A percentile compares a stretch with the other conserved stretches of the same genome.
phyloP scores from a whole-genome alignment of 2,329 filamentous ascomycete species.

The Diaporthe aspalathi region DNA sequence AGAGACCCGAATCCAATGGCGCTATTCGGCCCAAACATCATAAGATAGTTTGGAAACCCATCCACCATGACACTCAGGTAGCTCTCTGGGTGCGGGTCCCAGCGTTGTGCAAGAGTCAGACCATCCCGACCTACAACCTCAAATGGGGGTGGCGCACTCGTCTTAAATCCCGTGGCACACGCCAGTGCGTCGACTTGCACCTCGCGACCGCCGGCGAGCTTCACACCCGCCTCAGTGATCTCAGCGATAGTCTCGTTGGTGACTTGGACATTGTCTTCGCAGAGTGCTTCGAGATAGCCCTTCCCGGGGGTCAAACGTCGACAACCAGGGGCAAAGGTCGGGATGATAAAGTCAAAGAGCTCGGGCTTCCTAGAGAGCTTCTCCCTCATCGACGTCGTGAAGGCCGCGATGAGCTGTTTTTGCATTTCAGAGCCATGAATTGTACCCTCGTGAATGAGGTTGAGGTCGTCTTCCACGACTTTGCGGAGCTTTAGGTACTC shows the following conservation, averaged over 20 bases:
- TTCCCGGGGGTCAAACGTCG: constrained; percentile 58
- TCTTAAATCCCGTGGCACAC: constrained; percentile 59
- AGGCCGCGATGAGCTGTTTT: constrained; percentile 46
- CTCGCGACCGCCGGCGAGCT: constrained; percentile 42
- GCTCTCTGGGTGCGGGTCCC: constrained; percentile 52
- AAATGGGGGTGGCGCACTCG: constrained; percentile 55
- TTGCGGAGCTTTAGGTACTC: constrained; percentile 56
- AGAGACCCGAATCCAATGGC: constrained; percentile 60
- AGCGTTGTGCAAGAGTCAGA: constrained; percentile 52
- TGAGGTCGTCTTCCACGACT: constrained; percentile 56
- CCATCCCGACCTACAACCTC: constrained; percentile 53
- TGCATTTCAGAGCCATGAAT: constrained; percentile 53
- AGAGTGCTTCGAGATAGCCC: constrained; percentile 59
- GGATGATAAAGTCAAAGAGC: constrained; percentile 56
- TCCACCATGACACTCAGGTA: constrained; percentile 60
- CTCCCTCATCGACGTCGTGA: constrained; percentile 52
- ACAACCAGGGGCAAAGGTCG: constrained; percentile 57
- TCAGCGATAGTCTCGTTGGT: constrained; percentile 49
- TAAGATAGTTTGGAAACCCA: constrained; percentile 61
- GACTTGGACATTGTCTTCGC: constrained; percentile 55
- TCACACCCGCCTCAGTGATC: constrained; percentile 52
- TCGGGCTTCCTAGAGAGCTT: constrained; percentile 56
- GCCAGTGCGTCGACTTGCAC: constrained; percentile 59
- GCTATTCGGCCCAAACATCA: constrained; percentile 62
- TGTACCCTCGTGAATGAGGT: constrained; percentile 55